Conservation (phyloP, 140 eudicot species). For the Bidens hawaiensis region DNA sequence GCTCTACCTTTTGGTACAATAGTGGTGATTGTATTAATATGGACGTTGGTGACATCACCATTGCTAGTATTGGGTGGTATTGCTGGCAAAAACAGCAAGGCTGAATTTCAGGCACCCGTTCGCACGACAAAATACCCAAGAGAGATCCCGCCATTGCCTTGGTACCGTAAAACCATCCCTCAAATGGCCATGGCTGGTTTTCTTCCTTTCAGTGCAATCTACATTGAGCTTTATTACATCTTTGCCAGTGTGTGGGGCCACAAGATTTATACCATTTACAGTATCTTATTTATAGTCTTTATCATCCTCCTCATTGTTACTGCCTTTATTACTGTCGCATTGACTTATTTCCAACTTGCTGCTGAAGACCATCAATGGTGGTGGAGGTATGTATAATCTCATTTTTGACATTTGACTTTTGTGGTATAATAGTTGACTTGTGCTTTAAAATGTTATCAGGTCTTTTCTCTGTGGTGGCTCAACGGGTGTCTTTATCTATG, state of each 20-base stretch:
- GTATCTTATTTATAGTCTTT: slow-evolving; percentile 64
- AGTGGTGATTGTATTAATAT: slow-evolving; percentile 39
- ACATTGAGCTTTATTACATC: slow-evolving; percentile 75
- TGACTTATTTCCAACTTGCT: slow-evolving; percentile 93
- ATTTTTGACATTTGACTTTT: background rate
- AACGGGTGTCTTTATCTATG: slow-evolving; percentile 54
- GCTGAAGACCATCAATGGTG: slow-evolving; percentile 95
- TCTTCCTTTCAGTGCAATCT: slow-evolving; percentile 74
- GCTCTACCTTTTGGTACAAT: slow-evolving; percentile 47
- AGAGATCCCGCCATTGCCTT: slow-evolving; percentile 76
- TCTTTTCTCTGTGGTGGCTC: slow-evolving; percentile 67
- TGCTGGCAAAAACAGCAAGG: slow-evolving; percentile 76
- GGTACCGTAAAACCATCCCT: slow-evolving; percentile 71
- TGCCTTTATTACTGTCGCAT: slow-evolving; percentile 77
- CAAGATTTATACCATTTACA: slow-evolving; percentile 39
- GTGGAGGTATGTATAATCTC: slow-evolving; percentile 70
- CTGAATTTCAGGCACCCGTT: slow-evolving; percentile 75
- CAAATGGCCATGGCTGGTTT: slow-evolving; percentile 98
- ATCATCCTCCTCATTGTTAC: slow-evolving; percentile 76
- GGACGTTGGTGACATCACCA: slow-evolving; percentile 45
- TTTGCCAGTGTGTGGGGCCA: slow-evolving; percentile 92
- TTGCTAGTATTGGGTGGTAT: slow-evolving; percentile 53
- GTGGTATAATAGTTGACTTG: background rate
- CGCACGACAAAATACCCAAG: slow-evolving; percentile 79
- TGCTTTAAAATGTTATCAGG: slow-evolving; percentile 24